Evolutionary conservation across 768 basidiomycete genomes (phyloP).

Genomic region (Tubosaeta sp.): DNA sequence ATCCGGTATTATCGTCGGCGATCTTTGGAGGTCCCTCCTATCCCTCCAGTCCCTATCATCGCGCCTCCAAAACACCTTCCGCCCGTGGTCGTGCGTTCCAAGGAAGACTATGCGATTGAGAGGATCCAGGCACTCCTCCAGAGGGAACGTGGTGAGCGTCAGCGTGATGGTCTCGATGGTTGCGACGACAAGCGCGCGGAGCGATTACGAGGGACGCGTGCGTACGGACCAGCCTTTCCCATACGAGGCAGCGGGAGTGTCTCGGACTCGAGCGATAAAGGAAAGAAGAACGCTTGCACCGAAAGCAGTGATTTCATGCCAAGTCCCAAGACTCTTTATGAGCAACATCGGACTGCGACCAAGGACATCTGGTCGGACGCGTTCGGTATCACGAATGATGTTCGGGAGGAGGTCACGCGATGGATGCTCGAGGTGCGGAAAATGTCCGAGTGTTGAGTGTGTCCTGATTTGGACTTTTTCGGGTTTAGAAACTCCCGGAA

Average conservation of each 20-base stretch:
- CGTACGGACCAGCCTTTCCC: not conserved
- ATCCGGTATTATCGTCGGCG: conserved; percentile 2
- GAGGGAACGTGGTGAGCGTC: conserved; percentile 37
- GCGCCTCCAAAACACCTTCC: conserved; percentile 43
- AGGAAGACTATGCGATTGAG: conserved; percentile 42
- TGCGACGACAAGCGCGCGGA: conserved; percentile 9
- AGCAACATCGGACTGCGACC: not conserved
- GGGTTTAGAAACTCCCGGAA: conserved; percentile 8
- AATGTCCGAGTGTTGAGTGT: not conserved
- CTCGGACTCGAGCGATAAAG: conserved; percentile 11
- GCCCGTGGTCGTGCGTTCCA: conserved; percentile 22
- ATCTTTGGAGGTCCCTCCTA: conserved; percentile 1
- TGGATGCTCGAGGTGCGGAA: conserved; percentile 46
- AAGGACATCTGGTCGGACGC: conserved; percentile 13
- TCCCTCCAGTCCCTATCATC: conserved; percentile 44
- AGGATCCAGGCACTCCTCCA: conserved; percentile 39
- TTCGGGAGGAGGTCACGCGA: conserved; percentile 33
- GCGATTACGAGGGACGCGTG: not conserved
- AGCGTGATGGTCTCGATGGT: conserved; percentile 30
- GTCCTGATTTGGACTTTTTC: not conserved
- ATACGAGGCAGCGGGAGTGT: conserved; percentile 9
- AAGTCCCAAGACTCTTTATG: not conserved
- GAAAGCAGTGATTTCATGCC: not conserved
- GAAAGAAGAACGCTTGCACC: too few species aligned
- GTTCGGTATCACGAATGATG: conserved; percentile 31